Base-by-base conservation (phyloP, 768 basidiomycete species). In the Leccinum obscurum region DNA sequence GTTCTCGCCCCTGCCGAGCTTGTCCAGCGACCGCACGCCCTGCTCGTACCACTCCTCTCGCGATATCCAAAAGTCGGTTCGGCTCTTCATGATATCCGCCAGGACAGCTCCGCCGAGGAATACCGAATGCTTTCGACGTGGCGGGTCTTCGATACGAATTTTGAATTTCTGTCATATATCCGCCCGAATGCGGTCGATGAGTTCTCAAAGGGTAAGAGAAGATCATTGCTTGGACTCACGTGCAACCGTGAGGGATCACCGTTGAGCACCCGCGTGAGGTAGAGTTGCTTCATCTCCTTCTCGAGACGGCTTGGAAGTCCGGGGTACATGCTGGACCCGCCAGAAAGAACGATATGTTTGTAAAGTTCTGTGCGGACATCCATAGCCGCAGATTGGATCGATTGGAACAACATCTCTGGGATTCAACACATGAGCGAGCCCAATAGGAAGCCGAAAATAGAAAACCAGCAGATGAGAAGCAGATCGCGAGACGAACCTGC, bases 281-380 rank as follows among this genome's bases (percentile, higher is more conserved):
- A 94, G n/a, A 98, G 81, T 75, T 98, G 97, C 76, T 98, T 98
- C 91, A 98, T 94, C 80, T 99, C 96, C 80, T 98, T 98, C 78
- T 98, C 97, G 49, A 99, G 81, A 51, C 97, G 87, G 72, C 91
- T 93, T 11, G 97, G 97, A 58, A 99, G 85, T 28, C 97, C 97
- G 32, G 97, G 96, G 73, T 98, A 98, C 96, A 98, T 98, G 75
- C 92, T 95, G 3, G 94, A 96, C 7, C 97, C 97, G 55, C 97
- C 97, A 4, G 94, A 97, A 28, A 99, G 87, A 13, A 99, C 96
- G 66, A 98, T 88, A 75, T 98, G 97, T 72, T 97, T 97, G 83
- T 98, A 99, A 4, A 99, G 81, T 65, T 98, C 96, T 0, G 88
- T 35, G 59, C 97, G 91, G 52, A 89, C 78, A 72, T 98, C 97